Evolutionary conservation across 2,329 filamentous ascomycete genomes (phyloP).

Genomic region (Nemania sp.): DNA sequence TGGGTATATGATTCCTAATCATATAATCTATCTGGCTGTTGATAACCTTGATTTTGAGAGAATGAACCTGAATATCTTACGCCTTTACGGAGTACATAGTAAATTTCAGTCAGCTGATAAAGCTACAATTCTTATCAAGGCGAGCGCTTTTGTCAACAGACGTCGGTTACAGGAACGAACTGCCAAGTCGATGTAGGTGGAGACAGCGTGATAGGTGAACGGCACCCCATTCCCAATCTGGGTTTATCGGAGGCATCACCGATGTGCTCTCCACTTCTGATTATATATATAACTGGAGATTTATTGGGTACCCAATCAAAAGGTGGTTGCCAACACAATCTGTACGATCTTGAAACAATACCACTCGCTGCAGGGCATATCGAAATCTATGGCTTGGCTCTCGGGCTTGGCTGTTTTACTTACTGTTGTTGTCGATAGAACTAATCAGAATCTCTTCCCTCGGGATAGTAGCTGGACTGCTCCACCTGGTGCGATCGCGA

Average conservation of each 20-base stretch:
- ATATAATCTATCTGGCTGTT: not conserved
- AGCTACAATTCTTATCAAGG: not conserved
- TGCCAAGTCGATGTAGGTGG: conserved; percentile 7
- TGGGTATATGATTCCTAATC: not conserved
- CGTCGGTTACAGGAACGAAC: not conserved
- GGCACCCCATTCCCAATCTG: conserved; percentile 20
- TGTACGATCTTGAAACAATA: conserved; percentile 28
- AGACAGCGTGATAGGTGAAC: conserved; percentile 18
- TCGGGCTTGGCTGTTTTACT: conserved; percentile 25
- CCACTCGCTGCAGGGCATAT: conserved; percentile 15
- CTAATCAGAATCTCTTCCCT: conserved; percentile 2
- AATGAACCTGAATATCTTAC: not conserved
- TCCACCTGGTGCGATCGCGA: conserved; percentile 18
- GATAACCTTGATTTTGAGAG: not conserved
- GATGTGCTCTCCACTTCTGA: conserved; percentile 23
- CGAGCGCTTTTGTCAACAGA: not conserved
- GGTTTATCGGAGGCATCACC: conserved; percentile 25
- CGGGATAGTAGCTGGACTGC: not conserved
- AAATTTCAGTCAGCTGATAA: not conserved
- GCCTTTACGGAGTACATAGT: not conserved
- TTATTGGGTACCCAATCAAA: conserved; percentile 28
- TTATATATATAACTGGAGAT: conserved; percentile 11
- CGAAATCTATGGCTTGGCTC: conserved; percentile 13
- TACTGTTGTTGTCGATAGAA: conserved; percentile 1
- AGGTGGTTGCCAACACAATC: conserved; percentile 16